Percentiles rank a stretch among this genome's conserved stretches.
phyloP scores from a whole-genome alignment of 805 yeast genomes.

The Kodamaea kaohsiungensis region DNA sequence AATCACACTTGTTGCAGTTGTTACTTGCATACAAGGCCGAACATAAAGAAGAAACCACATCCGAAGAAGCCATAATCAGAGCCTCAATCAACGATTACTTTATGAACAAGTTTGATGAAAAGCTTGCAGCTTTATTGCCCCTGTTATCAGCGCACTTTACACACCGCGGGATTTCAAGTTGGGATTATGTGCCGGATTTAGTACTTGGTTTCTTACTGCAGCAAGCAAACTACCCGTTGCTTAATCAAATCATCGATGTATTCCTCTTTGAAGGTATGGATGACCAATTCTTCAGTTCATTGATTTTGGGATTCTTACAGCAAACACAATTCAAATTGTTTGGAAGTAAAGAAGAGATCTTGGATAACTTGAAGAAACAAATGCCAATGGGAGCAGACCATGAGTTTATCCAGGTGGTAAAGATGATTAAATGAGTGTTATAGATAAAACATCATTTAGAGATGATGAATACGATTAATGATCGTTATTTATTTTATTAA shows the following conservation, averaged over 20 bases:
- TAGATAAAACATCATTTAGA: too few species aligned
- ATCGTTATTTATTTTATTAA: not conserved
- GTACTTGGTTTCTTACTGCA: conserved; percentile 47
- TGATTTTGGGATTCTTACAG: conserved; percentile 52
- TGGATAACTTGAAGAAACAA: conserved; percentile 26
- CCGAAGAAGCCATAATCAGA: conserved; percentile 5
- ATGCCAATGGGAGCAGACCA: conserved; percentile 4
- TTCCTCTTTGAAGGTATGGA: conserved; percentile 55
- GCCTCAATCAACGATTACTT: conserved; percentile 13
- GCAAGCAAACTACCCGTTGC: conserved; percentile 43
- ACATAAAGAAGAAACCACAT: not conserved
- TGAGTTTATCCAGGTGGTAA: conserved; percentile 5
- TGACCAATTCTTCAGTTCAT: conserved; percentile 47
- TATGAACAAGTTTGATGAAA: conserved; percentile 44
- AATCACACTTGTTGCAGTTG: conserved; percentile 27
- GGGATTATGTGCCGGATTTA: conserved; percentile 42
- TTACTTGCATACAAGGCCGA: conserved; percentile 11
- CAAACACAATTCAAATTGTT: conserved; percentile 49
- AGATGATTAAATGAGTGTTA: not conserved
- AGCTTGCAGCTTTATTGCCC: conserved; percentile 44
- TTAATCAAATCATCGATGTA: conserved; percentile 56
- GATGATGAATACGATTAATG: not conserved
- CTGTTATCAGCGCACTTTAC: conserved; percentile 52
- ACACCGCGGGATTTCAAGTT: conserved; percentile 39
- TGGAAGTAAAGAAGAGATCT: conserved; percentile 51